phyloP scores from a whole-genome alignment of 306 rosid genomes.

The Trifolium repens region DNA sequence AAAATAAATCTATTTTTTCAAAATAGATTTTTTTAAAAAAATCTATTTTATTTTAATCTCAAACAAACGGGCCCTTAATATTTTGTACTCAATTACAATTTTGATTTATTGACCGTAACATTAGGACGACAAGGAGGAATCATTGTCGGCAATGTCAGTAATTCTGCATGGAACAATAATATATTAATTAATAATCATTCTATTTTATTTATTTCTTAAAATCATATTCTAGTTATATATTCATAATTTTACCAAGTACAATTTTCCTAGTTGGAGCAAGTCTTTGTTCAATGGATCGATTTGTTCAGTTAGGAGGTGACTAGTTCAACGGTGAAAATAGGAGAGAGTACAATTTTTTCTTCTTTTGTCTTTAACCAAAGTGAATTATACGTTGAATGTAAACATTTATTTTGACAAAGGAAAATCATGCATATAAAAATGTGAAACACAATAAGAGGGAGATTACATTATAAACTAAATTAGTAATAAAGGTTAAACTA shows the following conservation, averaged over 20 bases:
- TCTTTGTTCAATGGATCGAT: background rate
- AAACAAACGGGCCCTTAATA: no score
- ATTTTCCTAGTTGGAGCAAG: background rate
- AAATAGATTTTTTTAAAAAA: no score
- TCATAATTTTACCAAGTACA: background rate
- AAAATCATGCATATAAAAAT: conserved; percentile 34
- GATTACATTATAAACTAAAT: conserved; percentile 40
- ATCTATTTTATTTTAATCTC: no score
- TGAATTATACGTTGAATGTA: background rate
- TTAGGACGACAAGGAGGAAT: background rate
- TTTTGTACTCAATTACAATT: background rate
- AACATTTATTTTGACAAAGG: background rate
- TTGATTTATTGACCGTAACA: background rate
- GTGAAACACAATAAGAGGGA: conserved; percentile 46
- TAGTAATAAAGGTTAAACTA: conserved; percentile 40
- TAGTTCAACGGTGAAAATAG: background rate
- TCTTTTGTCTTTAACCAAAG: background rate
- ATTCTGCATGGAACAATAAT: conserved; percentile 2
- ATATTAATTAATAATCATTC: background rate
- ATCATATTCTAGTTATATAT: no score
- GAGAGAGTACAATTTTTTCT: background rate
- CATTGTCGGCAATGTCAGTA: background rate
- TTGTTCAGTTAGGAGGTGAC: background rate
- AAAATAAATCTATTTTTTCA: no score
- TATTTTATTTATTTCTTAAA: no score